Conservation (phyloP, 208 protist species). For the Trypanosomatidae sp. region DNA sequence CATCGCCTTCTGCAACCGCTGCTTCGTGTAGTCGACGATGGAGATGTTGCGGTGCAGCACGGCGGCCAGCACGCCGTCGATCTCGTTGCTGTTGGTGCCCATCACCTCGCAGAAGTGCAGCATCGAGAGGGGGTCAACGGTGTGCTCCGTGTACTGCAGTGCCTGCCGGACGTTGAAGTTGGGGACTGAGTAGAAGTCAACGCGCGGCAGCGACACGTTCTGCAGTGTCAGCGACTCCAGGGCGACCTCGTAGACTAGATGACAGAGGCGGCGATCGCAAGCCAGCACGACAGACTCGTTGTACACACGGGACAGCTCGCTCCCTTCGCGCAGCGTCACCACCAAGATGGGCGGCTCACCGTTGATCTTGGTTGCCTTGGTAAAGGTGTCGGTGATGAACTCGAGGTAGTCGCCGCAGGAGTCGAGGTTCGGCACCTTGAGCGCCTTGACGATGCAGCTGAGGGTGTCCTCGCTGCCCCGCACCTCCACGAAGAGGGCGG, state of each 20-base stretch:
- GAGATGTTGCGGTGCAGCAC: slow-evolving; percentile 59
- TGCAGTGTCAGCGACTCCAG: slow-evolving; percentile 63
- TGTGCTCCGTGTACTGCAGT: slow-evolving; percentile 76
- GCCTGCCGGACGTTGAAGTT: slow-evolving; percentile 72
- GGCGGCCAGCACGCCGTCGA: slow-evolving; percentile 75
- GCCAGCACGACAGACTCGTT: slow-evolving; percentile 72
- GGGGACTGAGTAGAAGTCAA: slow-evolving; percentile 75
- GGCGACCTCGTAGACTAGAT: slow-evolving; percentile 76
- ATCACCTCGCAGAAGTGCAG: slow-evolving; percentile 72
- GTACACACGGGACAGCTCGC: slow-evolving; percentile 67
- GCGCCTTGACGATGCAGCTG: slow-evolving; percentile 52
- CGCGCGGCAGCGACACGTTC: slow-evolving; percentile 61
- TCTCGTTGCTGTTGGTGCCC: slow-evolving; percentile 80
- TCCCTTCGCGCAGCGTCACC: slow-evolving; percentile 77
- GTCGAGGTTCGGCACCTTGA: slow-evolving; percentile 83
- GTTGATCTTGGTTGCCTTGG: slow-evolving; percentile 61
- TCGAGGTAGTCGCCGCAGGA: slow-evolving; percentile 78
- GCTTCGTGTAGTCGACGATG: slow-evolving; percentile 58
- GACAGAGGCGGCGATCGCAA: slow-evolving; percentile 73
- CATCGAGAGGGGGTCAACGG: slow-evolving; percentile 63
- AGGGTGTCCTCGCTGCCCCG: slow-evolving; percentile 74
- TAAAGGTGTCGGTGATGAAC: slow-evolving; percentile 79
- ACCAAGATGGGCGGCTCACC: slow-evolving; percentile 72
- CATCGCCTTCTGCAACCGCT: slow-evolving; percentile 78
- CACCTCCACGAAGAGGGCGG: slow-evolving; percentile 76